Percentiles rank a stretch among this genome's conserved stretches.
These are phyloP conservation scores for Catenaria anguillulae DNA, from an alignment of 371 early-diverging fungal genomes.

Conservation along the genomic window DNA sequence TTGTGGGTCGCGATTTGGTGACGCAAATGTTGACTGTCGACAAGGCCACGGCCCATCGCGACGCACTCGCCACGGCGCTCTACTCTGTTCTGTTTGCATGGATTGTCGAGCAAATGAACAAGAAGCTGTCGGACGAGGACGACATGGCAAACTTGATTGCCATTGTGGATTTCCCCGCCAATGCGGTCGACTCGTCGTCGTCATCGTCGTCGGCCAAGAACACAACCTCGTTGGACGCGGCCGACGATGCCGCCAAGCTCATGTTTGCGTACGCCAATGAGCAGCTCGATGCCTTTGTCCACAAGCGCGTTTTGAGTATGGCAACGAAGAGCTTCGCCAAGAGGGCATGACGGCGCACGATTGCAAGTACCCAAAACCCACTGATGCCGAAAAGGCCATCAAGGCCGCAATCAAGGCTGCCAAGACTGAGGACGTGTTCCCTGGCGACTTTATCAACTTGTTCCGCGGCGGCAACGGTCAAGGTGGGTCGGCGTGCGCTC, in stretches of 20 bases:
- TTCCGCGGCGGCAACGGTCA: constrained; percentile 5
- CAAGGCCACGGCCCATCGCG: constrained; percentile 48
- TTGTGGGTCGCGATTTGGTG: constrained; percentile 58
- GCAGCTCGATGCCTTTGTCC: constrained; percentile 51
- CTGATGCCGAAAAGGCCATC: neutral
- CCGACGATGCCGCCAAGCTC: constrained; percentile 22
- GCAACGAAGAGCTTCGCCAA: constrained; percentile 1
- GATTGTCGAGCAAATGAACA: constrained; percentile 65
- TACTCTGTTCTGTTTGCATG: constrained; percentile 59
- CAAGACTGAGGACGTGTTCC: neutral
- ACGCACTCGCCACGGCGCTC: constrained; percentile 50
- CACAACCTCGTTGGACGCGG: constrained; percentile 21
- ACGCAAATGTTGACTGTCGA: constrained; percentile 73
- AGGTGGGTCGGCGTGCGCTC: neutral
- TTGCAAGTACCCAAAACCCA: neutral
- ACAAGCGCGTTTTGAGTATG: constrained; percentile 48
- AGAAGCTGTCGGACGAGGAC: constrained; percentile 45
- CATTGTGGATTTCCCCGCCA: constrained; percentile 51
- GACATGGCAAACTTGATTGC: constrained; percentile 49
- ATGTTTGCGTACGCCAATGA: constrained; percentile 64
- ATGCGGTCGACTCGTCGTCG: constrained; percentile 27
- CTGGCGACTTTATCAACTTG: constrained; percentile 26
- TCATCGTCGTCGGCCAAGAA: constrained; percentile 35
- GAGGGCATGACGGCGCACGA: constrained; percentile 2
- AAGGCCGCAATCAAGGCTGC: constrained; percentile 37